phyloP scores from a whole-genome alignment of 2,329 filamentous ascomycete genomes.

The Colletotrichum sansevieriae region DNA sequence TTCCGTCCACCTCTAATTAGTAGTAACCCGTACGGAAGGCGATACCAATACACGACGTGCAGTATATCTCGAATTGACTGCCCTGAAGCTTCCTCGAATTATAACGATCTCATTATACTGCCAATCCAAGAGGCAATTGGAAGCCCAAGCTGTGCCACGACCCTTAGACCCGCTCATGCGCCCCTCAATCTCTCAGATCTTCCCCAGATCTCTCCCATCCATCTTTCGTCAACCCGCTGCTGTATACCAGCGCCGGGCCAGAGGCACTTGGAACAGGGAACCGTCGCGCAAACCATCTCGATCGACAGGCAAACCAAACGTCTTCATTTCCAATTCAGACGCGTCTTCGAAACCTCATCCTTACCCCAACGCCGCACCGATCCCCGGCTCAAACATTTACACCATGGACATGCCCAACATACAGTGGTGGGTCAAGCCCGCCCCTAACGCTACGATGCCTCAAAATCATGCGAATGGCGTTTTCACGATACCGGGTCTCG shows the following conservation, averaged over 20 bases:
- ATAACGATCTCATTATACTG: not conserved
- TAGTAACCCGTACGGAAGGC: too few relatives aligned
- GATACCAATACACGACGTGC: too few relatives aligned
- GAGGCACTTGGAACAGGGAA: not conserved
- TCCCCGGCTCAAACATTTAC: not conserved
- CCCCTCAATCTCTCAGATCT: slow-evolving; percentile 26
- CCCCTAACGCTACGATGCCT: slow-evolving; percentile 6
- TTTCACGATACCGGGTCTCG: slow-evolving; percentile 39
- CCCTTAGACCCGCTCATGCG: slow-evolving; percentile 18
- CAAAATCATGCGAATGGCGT: slow-evolving; percentile 15
- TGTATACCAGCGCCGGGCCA: not conserved
- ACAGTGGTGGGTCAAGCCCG: slow-evolving; percentile 39
- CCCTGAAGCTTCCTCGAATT: too few relatives aligned
- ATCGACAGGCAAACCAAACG: too few relatives aligned
- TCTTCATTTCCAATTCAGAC: not conserved
- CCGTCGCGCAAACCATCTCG: not conserved
- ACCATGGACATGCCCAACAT: slow-evolving; percentile 28
- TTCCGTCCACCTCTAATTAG: too few relatives aligned
- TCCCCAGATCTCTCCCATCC: slow-evolving; percentile 21
- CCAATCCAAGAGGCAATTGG: not conserved
- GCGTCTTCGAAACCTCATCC: not conserved
- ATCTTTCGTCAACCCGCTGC: not conserved
- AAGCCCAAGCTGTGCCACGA: not conserved
- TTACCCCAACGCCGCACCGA: not conserved
- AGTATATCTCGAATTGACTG: too few relatives aligned